Base-by-base conservation (phyloP, 2,329 filamentous ascomycete genomes). In the Xylariaceae sp. region DNA sequence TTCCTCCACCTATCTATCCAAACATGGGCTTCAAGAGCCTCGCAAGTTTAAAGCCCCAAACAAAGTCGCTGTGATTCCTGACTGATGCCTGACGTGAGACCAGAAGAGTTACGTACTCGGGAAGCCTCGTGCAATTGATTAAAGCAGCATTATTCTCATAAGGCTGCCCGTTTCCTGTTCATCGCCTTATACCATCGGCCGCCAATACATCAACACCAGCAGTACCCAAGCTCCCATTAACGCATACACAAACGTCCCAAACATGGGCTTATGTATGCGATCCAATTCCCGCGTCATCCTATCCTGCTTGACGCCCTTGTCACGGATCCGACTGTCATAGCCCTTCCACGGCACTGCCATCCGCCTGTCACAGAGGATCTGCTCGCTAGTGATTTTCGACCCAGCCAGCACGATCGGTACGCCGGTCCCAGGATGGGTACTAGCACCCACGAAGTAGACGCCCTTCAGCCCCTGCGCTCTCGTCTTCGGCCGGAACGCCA, bases 361-460 rank as follows among this genome's bases (percentile, higher is more conserved):
- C 1, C 54, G 42, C 15, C 58, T 39, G 38, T 68, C 65, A 4
- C 50, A 56, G 18, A 72, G 52, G 15, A 72, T 64, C 57, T 73
- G 67, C 51, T 71, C 68, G 1, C 64, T 52, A 9, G 68, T 70
- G 42, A 88, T 71, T 59, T 80, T 84, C 8, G 80, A 78, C 0
- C 85, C 84, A 0, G 83, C 83, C 9, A 88, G 64, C 19, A 83
- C 81, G 42, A 89, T 85, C 3, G 85, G 85, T 16, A 89, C 85
- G 0, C 85, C 85, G 0, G 85, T 88, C 2, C 85, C 85, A 0
- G 85, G 85, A 65, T 89, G 85, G 16, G 84, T 85, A 55, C 79
- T 84, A 1, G 85, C 85, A 26, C 85, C 85, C 0, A 88, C 85
- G 55, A 89, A 88, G 56, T 87, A 87, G 18, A 81, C 61, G 3